Base-by-base conservation (phyloP, 1,284 basidiomycete genomes). In the Cryptococcus wingfieldii region DNA sequence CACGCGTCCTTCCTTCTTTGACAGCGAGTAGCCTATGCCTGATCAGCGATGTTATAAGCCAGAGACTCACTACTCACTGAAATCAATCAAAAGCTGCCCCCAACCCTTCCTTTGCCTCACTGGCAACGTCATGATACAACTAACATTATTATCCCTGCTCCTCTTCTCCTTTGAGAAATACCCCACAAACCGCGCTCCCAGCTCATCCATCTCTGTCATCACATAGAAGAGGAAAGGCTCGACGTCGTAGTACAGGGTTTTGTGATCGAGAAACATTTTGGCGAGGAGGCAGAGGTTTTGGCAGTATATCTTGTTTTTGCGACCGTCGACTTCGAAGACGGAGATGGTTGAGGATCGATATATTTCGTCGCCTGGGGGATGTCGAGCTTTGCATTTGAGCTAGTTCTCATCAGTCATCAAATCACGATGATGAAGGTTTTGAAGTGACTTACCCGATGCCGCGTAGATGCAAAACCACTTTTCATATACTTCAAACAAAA, bases 101-200 rank as follows among this genome's bases (percentile, higher is more conserved):
- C 92, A 97, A 0, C 93, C 93, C 70, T 89, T 86, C 57, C 96
- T 81, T 74, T 98, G 96, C 62, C 93, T 81, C 41, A 98, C 89
- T 0, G 96, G 96, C 42, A 99, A 79, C 10, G 96, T 98, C 94
- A 99, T 97, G 74, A 99, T 99, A 79, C 96, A 99, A 77, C 91
- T 96, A 62, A 99, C 86, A 77, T 99, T 99, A 77, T 90, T 92
- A 71, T 95, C 89, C 51, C 89, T 87, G 72, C 90, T 95, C 48
- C 90, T 83, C 79, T 99, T 99, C 82, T 99, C 96, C 77, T 99
- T 99, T 77, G 89, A 93, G 74, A 98, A 99, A 77, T 99, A 99
- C 12, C 96, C 96, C 47, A 99, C 89, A 71, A 98, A 98, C 48
- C 90, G 88, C 27, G 91, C 89, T 6, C 95, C 96, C 43, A 83